Conservation (phyloP, 108 stramenopile genomes). For the Cyclostephanos tholiformis region DNA sequence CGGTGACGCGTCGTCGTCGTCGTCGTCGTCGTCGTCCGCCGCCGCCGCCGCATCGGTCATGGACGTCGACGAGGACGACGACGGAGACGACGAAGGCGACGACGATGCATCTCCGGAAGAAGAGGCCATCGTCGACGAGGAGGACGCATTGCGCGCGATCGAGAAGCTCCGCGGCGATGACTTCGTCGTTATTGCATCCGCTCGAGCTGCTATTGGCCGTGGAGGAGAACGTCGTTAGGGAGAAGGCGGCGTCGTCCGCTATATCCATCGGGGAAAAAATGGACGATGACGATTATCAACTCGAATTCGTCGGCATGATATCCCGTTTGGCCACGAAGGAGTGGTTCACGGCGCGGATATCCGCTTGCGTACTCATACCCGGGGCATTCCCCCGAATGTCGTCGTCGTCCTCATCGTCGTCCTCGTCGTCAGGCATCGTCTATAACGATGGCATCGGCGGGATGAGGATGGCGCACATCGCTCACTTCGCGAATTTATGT, state of each 20-base stretch:
- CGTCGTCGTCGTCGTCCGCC: slow-evolving; percentile 11
- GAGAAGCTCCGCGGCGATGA: slow-evolving; percentile 82
- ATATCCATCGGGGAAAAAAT: slow-evolving; percentile 56
- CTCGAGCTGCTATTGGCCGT: slow-evolving; percentile 91
- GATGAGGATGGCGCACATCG: slow-evolving; percentile 49
- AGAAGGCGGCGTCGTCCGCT: slow-evolving; percentile 68
- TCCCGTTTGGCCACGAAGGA: slow-evolving; percentile 84
- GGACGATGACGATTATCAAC: slow-evolving; percentile 51
- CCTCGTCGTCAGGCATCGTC: slow-evolving; percentile 11
- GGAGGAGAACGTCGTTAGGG: slow-evolving; percentile 79
- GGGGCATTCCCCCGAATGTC: slow-evolving; percentile 65
- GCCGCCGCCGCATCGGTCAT: not conserved
- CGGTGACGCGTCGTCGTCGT: not conserved
- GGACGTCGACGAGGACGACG: slow-evolving; percentile 1
- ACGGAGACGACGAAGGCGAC: not conserved
- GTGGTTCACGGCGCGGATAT: slow-evolving; percentile 97
- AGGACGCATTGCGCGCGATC: slow-evolving; percentile 80
- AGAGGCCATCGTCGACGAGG: slow-evolving; percentile 47
- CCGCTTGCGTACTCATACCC: slow-evolving; percentile 84
- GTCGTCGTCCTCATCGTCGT: slow-evolving; percentile 15
- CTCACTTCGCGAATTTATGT: slow-evolving; percentile 77
- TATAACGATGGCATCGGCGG: not conserved
- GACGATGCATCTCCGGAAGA: not conserved
- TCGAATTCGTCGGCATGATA: slow-evolving; percentile 83
- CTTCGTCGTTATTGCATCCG: slow-evolving; percentile 73